Conservation (phyloP, 192 early-diverging fungal species). For the Coemansia reversa region DNA sequence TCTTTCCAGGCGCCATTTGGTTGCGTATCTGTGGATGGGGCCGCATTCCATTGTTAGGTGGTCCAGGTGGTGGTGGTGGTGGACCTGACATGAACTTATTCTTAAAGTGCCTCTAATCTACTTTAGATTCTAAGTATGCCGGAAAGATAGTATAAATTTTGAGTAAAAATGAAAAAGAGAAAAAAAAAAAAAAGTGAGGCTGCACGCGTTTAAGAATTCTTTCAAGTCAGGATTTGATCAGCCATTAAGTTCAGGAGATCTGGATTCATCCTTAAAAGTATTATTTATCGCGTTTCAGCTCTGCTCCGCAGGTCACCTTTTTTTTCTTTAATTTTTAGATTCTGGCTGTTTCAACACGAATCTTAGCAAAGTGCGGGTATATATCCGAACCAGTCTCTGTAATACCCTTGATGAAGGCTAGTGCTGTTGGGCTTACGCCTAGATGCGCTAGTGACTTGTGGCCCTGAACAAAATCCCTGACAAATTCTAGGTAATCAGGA, state of each 20-base stretch:
- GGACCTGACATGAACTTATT: conserved; percentile 18
- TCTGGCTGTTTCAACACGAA: neutral
- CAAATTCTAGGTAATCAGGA: conserved; percentile 9
- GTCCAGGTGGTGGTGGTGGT: conserved; percentile 17
- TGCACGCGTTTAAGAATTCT: too few relatives aligned
- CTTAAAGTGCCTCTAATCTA: too few relatives aligned
- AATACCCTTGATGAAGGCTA: neutral
- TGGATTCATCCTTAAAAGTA: too few relatives aligned
- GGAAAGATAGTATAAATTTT: too few relatives aligned
- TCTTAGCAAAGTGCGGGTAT: conserved; percentile 1
- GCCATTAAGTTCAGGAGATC: too few relatives aligned
- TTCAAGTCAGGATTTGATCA: too few relatives aligned
- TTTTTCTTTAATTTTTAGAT: too few relatives aligned
- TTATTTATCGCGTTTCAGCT: too few relatives aligned
- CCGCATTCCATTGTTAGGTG: conserved; percentile 9
- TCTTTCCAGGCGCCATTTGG: conserved; percentile 18
- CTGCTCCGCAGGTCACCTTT: too few relatives aligned
- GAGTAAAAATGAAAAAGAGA: too few relatives aligned
- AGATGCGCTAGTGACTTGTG: conserved; percentile 7
- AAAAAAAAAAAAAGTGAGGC: too few relatives aligned
- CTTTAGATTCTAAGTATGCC: too few relatives aligned
- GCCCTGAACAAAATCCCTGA: conserved; percentile 5
- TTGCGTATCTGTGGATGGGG: conserved; percentile 13
- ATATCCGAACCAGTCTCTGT: neutral
- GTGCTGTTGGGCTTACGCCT: conserved; percentile 3